phyloP scores from a whole-genome alignment of 768 basidiomycete species.

The Termitomyces sp. region DNA sequence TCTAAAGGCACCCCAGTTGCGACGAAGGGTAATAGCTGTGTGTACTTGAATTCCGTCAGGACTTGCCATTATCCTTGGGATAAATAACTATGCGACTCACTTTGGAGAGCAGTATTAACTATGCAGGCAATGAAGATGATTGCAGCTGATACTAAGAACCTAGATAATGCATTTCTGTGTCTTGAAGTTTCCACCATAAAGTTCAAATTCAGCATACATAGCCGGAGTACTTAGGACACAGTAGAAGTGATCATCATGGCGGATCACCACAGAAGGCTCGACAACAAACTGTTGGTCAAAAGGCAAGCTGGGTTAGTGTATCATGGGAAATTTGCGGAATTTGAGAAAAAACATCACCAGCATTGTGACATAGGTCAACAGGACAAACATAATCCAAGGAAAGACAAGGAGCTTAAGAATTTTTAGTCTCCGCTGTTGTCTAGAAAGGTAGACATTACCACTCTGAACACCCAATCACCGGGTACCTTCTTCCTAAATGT shows the following conservation, averaged over 20 bases:
- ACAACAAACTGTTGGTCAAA: not conserved
- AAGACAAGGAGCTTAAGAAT: not conserved
- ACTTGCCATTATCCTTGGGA: not conserved
- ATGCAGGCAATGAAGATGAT: not conserved
- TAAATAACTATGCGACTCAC: not conserved
- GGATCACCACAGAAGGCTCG: not conserved
- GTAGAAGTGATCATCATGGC: not conserved
- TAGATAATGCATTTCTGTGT: not conserved
- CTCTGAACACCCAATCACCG: not conserved
- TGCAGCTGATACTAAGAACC: not conserved
- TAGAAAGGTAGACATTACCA: not conserved
- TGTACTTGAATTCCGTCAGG: not conserved
- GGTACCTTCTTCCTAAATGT: not conserved
- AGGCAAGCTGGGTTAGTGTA: not conserved
- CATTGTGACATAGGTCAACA: not conserved
- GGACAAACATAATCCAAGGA: not conserved
- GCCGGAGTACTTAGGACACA: not conserved
- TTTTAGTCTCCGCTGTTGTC: not conserved
- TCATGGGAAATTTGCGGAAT: not conserved
- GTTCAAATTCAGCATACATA: not conserved
- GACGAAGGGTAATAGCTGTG: not conserved
- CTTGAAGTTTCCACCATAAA: not conserved
- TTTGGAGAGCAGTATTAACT: not conserved
- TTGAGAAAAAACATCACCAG: not conserved
- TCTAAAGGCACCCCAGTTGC: not conserved